Conservation (phyloP, 2,329 filamentous ascomycete species). For the Exophiala sideris region DNA sequence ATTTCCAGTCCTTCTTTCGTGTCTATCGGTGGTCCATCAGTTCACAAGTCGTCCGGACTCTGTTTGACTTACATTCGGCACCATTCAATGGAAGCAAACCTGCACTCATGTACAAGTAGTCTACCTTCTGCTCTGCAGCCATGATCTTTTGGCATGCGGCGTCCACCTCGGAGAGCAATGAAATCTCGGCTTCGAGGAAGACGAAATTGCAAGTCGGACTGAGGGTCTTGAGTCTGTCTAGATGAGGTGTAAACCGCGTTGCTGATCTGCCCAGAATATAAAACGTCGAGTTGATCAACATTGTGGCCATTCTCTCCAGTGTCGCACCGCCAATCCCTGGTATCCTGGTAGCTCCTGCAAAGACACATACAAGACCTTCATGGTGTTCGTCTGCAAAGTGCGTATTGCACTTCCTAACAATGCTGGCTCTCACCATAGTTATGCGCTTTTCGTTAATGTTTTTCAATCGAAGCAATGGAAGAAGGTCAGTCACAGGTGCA, state of each 20-base stretch:
- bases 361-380: background rate
- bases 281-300: background rate
- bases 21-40: background rate
- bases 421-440: background rate
- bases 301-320: background rate
- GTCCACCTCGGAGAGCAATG: background rate
- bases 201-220: background rate
- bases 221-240: background rate
- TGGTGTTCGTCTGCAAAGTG: background rate
- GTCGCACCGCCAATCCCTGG: background rate
- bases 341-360: background rate
- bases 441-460: background rate
- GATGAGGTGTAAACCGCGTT: background rate
- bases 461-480: background rate
- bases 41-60: too few species aligned
- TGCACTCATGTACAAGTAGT: background rate
- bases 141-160: background rate
- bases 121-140: background rate
- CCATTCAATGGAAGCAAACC: background rate
- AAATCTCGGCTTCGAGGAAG: background rate
- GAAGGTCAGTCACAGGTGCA: too few species aligned
- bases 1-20: constrained; percentile 52
- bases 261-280: background rate
- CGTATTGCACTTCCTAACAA: background rate
- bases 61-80: background rate